These are phyloP conservation scores for Singerocomus inundabilis DNA, from an alignment of 1,284 basidiomycete genomes.

Conservation along the genomic window DNA sequence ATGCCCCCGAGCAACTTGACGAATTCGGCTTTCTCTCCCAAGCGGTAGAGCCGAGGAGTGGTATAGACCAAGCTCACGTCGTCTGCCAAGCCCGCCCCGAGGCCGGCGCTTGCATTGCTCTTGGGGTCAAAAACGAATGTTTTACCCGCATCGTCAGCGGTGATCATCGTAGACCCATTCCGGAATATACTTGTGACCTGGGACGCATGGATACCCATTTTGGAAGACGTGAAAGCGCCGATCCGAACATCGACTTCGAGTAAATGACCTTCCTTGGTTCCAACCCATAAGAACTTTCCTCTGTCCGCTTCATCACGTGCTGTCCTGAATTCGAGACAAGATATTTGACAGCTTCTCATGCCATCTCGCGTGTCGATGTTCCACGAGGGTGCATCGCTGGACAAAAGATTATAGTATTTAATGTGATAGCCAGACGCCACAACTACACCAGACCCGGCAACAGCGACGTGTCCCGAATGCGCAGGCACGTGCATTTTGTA, in stretches of 20 bases:
- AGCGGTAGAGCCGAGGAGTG: slow-evolving; percentile 63
- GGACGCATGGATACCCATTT: slow-evolving; percentile 61
- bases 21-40: slow-evolving; percentile 81
- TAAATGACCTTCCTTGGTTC: slow-evolving; percentile 85
- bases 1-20: slow-evolving; percentile 68
- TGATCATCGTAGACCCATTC: slow-evolving; percentile 65
- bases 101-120: slow-evolving; percentile 13
- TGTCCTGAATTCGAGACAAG: slow-evolving; percentile 73
- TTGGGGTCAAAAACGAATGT: slow-evolving; percentile 66
- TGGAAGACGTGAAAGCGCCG: slow-evolving; percentile 55
- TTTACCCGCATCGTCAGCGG: slow-evolving; percentile 84
- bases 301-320: slow-evolving; percentile 38
- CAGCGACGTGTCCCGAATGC: slow-evolving; percentile 53
- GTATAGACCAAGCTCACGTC: slow-evolving; percentile 42
- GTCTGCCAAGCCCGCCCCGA: slow-evolving; percentile 37
- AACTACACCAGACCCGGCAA: slow-evolving; percentile 63
- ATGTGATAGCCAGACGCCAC: slow-evolving; percentile 63
- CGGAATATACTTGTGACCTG: slow-evolving; percentile 74
- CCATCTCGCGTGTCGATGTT: slow-evolving; percentile 63
- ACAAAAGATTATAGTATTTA: slow-evolving; percentile 59
- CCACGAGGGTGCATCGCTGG: slow-evolving; percentile 47
- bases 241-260: slow-evolving; percentile 75
- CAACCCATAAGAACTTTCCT: slow-evolving; percentile 71
- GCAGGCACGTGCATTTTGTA: slow-evolving; percentile 57
- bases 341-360: slow-evolving; percentile 68